Base-by-base conservation (phyloP, 208 protist species). In the Trypanosoma lewisi region DNA sequence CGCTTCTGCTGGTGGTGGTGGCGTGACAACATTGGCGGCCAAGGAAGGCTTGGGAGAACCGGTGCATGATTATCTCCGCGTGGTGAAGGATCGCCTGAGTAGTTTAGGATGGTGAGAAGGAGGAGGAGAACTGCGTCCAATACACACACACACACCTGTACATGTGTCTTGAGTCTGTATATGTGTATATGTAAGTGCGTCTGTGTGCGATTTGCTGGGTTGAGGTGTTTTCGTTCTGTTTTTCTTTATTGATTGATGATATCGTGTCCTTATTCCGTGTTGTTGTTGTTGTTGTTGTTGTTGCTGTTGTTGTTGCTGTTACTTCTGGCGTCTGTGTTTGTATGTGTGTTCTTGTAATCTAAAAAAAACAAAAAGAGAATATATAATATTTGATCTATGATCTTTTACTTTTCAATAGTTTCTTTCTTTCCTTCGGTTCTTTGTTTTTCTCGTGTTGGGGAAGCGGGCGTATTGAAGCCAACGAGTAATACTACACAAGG, bases 51-150 rank as follows among this genome's bases (percentile, higher is more conserved):
- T 25, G 4, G 30, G 17, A 25, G 6, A 47, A 31, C 12, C 31
- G 8, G 17, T 28, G n/a, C 34, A 47, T 36, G 51, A 73, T 19
- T 75, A 70, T 50, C 58, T 75, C 8, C 36, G 49, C 5, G 51
- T 64, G 21, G 69, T 75, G 48, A 67, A 64, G 50, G 54, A 44
- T 1, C 42, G 28, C 4, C 44, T 75, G 2, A 63, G 45, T 27
- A 23, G 50, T 51, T 25, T 75, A 2, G 69, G 69, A 14, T 75
- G 69, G 69, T 75, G 49, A 75, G 59, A 21, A 14, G 12, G 45
- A 5, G 3, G 21, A 4, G 19, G 14, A 37, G 28, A 42, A 37
- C 25, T 52, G 56, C 16, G n/a, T 8, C 12, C 8, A 31, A 27
- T 2, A 47, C 7, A 37, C 11, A 11, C 34, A 4, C 11, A 14